Evolutionary conservation across 2,329 filamentous ascomycete species (phyloP), one percentile per base, ranked within the genome.

Genomic region (Paraphoma chrysanthemicola): DNA sequence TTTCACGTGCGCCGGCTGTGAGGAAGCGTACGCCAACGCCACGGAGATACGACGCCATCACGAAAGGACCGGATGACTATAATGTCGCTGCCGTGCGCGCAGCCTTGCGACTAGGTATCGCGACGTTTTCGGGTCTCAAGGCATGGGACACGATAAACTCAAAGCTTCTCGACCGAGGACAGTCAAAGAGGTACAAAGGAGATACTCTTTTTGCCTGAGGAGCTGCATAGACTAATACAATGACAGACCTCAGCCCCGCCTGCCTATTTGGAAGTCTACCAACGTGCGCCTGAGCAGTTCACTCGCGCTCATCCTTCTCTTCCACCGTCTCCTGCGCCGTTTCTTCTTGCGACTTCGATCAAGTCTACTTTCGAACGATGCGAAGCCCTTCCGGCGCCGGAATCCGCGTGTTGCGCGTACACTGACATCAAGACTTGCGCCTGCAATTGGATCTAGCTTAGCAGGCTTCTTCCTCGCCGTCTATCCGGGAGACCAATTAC

Each of bases 291-390:
- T 97, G 9, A 94, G 93, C 0, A 81, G 93, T 8, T 95, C 92
- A 0, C 83, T 97, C 12, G 93, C 93, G 14, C 85, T 91, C 2
- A 92, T 97, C 61, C 84, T 98, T 17, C 86, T 98, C 43, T 86
- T 96, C 59, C 95, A 99, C 75, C 88, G 95, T 30, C 83, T 97
- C 1, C 87, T 98, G 28, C 92, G 94, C 79, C 91, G 94, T 56
- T 97, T 98, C 82, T 91, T 98, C 68, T 86, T 86, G 28, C 87
- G 92, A 29, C 81, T 98, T 43, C 89, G 94, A 46, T 83, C 85
- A 1, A 92, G 92, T 62, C 83, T 99, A 4, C 86, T 96, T 42
- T 88, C 90, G 36, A 86, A 91, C n/a, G 86, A 91, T 54, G 92
- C 93, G 1, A 85, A 86, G 52, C 89, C 91, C 0, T 97, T 98